Evolutionary conservation across 768 basidiomycete genomes (phyloP).

Genomic region (Russula olivacea): DNA sequence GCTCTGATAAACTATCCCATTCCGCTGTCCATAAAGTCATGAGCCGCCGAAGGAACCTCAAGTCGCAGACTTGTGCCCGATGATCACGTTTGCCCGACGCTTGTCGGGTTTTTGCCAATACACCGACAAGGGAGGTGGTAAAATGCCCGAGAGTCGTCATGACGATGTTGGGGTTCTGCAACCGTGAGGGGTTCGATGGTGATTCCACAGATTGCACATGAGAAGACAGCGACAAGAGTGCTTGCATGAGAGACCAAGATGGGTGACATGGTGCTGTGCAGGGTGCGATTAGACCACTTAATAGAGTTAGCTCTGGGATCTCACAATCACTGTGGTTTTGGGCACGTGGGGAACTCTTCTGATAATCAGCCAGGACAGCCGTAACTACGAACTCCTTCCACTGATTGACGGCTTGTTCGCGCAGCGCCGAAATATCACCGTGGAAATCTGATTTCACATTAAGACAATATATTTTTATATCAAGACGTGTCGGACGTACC

Average conservation of each 20-base stretch:
- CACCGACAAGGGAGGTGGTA: conserved; percentile 9
- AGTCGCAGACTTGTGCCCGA: conserved; percentile 2
- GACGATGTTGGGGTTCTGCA: conserved; percentile 4
- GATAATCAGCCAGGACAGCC: conserved; percentile 9
- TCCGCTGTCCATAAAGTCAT: conserved; percentile 14
- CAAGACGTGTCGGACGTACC: conserved; percentile 1
- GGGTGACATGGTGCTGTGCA: conserved; percentile 1
- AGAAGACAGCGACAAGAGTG: conserved; percentile 8
- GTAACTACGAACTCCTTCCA: conserved; percentile 12
- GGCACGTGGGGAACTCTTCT: not conserved
- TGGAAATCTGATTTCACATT: conserved; percentile 8
- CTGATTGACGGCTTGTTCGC: conserved; percentile 5
- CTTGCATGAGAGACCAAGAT: conserved; percentile 19
- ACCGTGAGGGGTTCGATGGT: not conserved
- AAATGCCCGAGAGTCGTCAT: not conserved
- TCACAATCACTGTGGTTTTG: conserved; percentile 1
- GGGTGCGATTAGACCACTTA: not conserved
- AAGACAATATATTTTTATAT: not conserved
- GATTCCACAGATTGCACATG: conserved; percentile 11
- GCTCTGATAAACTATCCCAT: conserved; percentile 8
- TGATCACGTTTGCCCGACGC: not conserved
- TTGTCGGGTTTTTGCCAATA: not conserved
- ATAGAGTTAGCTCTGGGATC: not conserved
- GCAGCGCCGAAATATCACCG: not conserved
- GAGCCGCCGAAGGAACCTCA: conserved; percentile 16